Evolutionary conservation across 169 alveolate species (phyloP).

Genomic region (Plasmodium inui): DNA sequence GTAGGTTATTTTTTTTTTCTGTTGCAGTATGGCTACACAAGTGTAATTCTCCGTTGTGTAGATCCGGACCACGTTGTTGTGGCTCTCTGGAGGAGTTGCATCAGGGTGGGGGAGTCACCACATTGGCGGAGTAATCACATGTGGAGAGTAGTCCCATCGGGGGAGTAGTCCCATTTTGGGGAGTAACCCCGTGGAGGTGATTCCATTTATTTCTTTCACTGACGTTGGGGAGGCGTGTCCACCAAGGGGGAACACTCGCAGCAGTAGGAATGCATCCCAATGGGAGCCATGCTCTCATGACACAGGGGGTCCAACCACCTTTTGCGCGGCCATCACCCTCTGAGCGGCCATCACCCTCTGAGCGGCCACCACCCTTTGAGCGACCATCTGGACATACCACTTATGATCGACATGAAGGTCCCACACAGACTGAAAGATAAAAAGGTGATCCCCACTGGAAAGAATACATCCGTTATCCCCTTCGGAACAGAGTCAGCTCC

Average conservation of each 20-base stretch:
- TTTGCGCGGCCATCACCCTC: not conserved
- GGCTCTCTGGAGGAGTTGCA: constrained; percentile 12
- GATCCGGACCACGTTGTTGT: constrained; percentile 31
- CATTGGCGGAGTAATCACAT: no score
- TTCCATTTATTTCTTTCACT: not conserved
- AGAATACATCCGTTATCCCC: not conserved
- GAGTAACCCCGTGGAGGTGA: not conserved
- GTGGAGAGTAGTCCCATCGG: no score
- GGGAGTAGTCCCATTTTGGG: no score
- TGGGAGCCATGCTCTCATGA: not conserved
- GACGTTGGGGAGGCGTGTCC: not conserved
- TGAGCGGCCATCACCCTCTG: not conserved
- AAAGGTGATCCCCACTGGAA: constrained; percentile 25
- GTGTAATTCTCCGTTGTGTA: constrained; percentile 23
- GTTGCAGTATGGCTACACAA: constrained; percentile 43
- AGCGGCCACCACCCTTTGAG: not conserved
- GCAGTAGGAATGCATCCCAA: not conserved
- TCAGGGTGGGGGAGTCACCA: not conserved
- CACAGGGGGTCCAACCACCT: no score
- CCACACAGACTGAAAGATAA: constrained; percentile 52
- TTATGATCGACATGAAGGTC: constrained; percentile 13
- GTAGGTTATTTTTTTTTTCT: constrained; percentile 5
- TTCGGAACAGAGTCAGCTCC: not conserved
- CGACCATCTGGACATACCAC: constrained; percentile 21
- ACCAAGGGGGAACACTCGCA: not conserved